Base-by-base conservation (phyloP, 352 stramenopile species). In the Phytopythium boreale region DNA sequence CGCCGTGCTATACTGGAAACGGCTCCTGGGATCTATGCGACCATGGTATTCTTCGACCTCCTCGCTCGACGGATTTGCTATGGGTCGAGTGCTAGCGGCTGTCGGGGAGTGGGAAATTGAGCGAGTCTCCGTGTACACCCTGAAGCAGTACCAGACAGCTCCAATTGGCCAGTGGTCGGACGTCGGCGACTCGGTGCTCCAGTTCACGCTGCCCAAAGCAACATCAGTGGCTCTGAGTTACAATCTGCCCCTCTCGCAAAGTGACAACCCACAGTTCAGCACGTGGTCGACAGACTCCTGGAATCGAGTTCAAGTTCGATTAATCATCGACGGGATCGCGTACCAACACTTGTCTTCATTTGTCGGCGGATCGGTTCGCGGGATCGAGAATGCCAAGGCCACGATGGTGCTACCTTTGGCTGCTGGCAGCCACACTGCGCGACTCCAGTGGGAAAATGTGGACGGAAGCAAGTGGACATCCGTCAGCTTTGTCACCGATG, bases 371-470 rank as follows among this genome's bases (percentile, higher is more conserved):
- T 75, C 60, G 60, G 72, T 93, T 61, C 80, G 80, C 56, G 82
- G 83, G 15, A 90, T 91, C 27, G 89, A 92, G 66, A 80, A 89
- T 65, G 72, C 81, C 29, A 79, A 63, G 59, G 85, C 85, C 19
- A 92, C 64, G 41, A 90, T 93, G 76, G 70, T 88, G 37, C 49
- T 93, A 0, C 70, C 72, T 1, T 69, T 93, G 0, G 70, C 72
- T 53, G 79, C 69, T 22, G 85, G 85, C 8, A 85, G 66, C 8
- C 85, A 93, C 63, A 85, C 75, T 36, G 76, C 74, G 17, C 77
- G 82, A 50, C 56, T 93, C 2, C 85, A 92, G 53, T 93, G 85
- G 85, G 75, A 93, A 69, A 92, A 90, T 31, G 73, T 91, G 0
- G 82, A 90, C 55, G 80, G 80, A 20, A 89, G 59, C 59, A 72